Percentiles rank a stretch among this genome's conserved stretches.
Evolutionary conservation across 2,329 filamentous ascomycete species (phyloP).

Genomic region (Stemphylium vesicarium): DNA sequence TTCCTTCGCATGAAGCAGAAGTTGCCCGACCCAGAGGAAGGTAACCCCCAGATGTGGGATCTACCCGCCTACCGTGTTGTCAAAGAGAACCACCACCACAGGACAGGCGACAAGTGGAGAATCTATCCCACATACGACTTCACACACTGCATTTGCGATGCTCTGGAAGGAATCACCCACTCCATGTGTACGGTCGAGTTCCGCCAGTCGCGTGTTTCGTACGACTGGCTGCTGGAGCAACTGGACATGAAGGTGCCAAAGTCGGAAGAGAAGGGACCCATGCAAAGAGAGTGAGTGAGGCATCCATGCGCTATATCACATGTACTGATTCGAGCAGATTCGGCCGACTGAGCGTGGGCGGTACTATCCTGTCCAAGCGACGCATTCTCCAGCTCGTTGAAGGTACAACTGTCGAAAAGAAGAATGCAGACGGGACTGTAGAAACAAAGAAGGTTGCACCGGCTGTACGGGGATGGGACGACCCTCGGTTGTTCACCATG

Average conservation of each 20-base stretch:
- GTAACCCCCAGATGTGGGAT: conserved; percentile 97
- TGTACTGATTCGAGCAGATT: conserved; percentile 47
- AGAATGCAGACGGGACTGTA: conserved; percentile 51
- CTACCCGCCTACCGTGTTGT: conserved; percentile 87
- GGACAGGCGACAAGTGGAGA: conserved; percentile 83
- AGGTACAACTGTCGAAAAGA: conserved; percentile 57
- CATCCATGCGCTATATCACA: background rate
- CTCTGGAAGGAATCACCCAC: conserved; percentile 90
- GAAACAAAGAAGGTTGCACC: conserved; percentile 51
- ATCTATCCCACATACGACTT: conserved; percentile 98
- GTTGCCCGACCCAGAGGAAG: conserved; percentile 63
- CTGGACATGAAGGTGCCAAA: conserved; percentile 78
- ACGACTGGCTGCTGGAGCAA: conserved; percentile 86
- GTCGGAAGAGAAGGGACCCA: conserved; percentile 64
- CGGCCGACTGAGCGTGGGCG: conserved; percentile 77
- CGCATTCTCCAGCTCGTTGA: conserved; percentile 81
- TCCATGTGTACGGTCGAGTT: conserved; percentile 95
- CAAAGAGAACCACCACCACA: conserved; percentile 73
- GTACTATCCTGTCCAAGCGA: conserved; percentile 87
- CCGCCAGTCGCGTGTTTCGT: conserved; percentile 80
- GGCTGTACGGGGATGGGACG: conserved; percentile 85
- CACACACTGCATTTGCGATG: conserved; percentile 88
- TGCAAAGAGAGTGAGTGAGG: conserved; percentile 78
- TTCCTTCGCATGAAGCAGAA: conserved; percentile 95
- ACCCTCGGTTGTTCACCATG: conserved; percentile 86